Evolutionary conservation across 352 stramenopile genomes (phyloP).

Genomic region (Globisporangium nunn): DNA sequence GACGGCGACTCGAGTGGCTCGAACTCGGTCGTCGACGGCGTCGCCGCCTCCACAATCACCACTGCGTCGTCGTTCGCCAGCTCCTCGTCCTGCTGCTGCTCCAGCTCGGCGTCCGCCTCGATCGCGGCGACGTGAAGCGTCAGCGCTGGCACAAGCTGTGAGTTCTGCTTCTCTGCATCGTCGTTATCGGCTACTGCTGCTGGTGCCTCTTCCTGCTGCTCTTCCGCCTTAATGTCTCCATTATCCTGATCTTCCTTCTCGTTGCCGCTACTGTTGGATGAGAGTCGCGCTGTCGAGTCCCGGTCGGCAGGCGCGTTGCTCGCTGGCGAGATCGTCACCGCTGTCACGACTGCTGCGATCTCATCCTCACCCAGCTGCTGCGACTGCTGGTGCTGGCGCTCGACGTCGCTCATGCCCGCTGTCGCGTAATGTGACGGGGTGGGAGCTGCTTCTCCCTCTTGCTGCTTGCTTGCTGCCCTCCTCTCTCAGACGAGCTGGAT

Average conservation of each 20-base stretch:
- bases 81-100: background rate
- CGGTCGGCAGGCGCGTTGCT: background rate
- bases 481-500: no score
- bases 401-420: background rate
- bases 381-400: background rate
- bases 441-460: no score
- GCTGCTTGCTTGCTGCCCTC: no score
- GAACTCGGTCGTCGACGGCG: constrained; percentile 7
- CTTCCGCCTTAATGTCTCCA: no score
- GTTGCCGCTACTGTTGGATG: background rate
- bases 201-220: background rate
- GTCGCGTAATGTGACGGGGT: background rate
- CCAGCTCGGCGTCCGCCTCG: background rate
- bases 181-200: background rate
- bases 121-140: constrained; percentile 1
- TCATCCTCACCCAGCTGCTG: background rate
- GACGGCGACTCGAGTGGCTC: constrained; percentile 9
- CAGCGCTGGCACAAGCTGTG: background rate
- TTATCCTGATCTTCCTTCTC: background rate
- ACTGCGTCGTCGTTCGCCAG: constrained; percentile 2
- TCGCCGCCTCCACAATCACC: constrained; percentile 12
- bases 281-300: background rate
- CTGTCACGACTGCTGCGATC: background rate
- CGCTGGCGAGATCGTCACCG: background rate
- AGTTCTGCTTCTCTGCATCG: background rate